These are phyloP conservation scores for Talaromyces sp. DNA, from an alignment of 2,329 filamentous ascomycete species.

Conservation along the genomic window DNA sequence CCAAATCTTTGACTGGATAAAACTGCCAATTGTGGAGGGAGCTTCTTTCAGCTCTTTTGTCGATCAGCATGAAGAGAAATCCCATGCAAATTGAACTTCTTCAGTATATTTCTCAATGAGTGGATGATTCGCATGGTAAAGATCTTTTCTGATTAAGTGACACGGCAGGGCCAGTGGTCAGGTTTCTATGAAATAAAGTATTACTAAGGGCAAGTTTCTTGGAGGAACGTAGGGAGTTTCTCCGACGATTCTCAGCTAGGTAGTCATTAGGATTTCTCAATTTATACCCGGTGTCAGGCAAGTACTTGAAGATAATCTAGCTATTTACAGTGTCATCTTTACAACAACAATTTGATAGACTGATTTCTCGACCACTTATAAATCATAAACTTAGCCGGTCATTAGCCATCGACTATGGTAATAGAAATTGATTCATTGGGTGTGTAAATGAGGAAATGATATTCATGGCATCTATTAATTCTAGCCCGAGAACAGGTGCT, in stretches of 20 bases:
- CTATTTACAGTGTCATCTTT: slow-evolving; percentile 15
- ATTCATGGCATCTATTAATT: slow-evolving; percentile 16
- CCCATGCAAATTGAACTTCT: not conserved
- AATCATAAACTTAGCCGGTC: not conserved
- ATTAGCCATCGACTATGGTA: slow-evolving; percentile 6
- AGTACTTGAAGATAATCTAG: slow-evolving; percentile 14
- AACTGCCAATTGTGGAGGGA: not conserved
- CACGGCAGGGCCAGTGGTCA: not conserved
- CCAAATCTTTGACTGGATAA: too few species aligned
- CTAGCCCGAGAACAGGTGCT: slow-evolving; percentile 10
- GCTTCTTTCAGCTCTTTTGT: too few species aligned
- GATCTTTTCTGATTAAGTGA: slow-evolving; percentile 25
- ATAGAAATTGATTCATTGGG: slow-evolving; percentile 26
- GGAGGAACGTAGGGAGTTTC: slow-evolving; percentile 33
- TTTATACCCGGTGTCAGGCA: slow-evolving; percentile 18
- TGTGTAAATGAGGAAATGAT: slow-evolving; percentile 19
- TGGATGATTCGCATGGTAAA: not conserved
- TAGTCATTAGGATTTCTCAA: slow-evolving; percentile 25
- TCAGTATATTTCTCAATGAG: not conserved
- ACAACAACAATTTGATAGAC: slow-evolving; percentile 19
- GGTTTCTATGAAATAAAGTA: not conserved
- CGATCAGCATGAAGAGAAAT: not conserved
- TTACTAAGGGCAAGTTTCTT: not conserved
- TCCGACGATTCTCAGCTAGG: slow-evolving; percentile 24
- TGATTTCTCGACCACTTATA: slow-evolving; percentile 19